Evolutionary conservation across 441 rosid species (phyloP).

Genomic region (Euphorbia celastroides): DNA sequence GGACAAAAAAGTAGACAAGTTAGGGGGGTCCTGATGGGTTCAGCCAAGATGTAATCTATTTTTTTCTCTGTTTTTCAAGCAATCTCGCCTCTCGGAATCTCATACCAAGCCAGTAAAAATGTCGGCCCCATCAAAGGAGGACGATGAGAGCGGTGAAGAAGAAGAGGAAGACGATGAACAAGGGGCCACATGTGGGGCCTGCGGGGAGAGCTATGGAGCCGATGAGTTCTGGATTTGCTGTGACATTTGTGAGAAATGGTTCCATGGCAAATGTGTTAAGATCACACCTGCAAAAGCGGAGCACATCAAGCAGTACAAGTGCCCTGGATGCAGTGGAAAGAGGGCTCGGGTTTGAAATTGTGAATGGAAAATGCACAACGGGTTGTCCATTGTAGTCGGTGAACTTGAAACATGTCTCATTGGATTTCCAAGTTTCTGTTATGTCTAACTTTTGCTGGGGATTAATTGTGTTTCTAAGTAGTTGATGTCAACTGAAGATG

Average conservation of each 20-base stretch:
- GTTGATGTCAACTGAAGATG: conserved; percentile 24
- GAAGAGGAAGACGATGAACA: conserved; percentile 88
- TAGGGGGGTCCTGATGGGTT: no score
- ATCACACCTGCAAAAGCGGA: conserved; percentile 97
- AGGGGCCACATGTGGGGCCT: conserved; percentile 90
- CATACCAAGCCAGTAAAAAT: conserved; percentile 47
- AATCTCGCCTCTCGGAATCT: conserved; percentile 48
- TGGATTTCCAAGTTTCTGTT: conserved; percentile 27
- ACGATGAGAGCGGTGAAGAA: conserved; percentile 81
- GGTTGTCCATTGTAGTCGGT: conserved; percentile 26
- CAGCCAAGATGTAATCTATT: conserved; percentile 7
- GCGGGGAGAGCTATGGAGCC: conserved; percentile 78
- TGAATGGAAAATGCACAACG: conserved; percentile 30
- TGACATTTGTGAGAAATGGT: conserved; percentile 88
- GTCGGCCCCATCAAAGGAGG: conserved; percentile 54
- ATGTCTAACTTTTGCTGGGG: conserved; percentile 26
- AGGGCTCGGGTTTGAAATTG: conserved; percentile 50
- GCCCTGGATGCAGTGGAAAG: conserved; percentile 89
- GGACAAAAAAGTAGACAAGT: no score
- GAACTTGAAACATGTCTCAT: conserved; percentile 27
- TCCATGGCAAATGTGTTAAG: conserved; percentile 96
- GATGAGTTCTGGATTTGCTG: conserved; percentile 97
- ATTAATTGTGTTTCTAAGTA: conserved; percentile 21
- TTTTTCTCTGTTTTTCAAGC: conserved; percentile 27
- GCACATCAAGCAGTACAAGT: conserved; percentile 91